Evolutionary conservation across 1,284 basidiomycete genomes (phyloP).

Genomic region (Amylostereum areolatum): DNA sequence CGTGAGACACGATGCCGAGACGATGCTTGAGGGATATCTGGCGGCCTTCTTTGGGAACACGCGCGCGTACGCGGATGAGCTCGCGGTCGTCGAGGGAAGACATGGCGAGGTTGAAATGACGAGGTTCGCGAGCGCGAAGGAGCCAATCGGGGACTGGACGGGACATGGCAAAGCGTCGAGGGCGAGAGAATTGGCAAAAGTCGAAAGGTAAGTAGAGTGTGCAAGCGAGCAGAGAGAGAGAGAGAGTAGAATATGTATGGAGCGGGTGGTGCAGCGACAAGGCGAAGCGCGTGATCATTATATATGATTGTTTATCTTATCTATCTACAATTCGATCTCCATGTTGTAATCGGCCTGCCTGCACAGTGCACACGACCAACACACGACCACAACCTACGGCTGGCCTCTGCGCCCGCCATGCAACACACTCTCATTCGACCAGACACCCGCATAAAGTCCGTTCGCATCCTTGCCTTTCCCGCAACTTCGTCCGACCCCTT

Average conservation of each 20-base stretch:
- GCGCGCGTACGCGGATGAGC: constrained; percentile 26
- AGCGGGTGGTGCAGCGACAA: too few relatives aligned
- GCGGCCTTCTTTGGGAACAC: constrained; percentile 27
- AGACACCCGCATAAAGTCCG: constrained; percentile 51
- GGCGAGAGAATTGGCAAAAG: background rate
- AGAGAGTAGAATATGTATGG: too few relatives aligned
- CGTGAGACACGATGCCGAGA: constrained; percentile 16
- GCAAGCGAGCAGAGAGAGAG: too few relatives aligned
- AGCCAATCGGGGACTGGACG: constrained; percentile 25
- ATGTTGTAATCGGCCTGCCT: too few relatives aligned
- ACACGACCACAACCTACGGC: background rate
- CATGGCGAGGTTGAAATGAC: constrained; percentile 30
- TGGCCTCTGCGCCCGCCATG: constrained; percentile 2
- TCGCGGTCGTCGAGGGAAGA: constrained; percentile 37
- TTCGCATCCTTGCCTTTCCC: constrained; percentile 2
- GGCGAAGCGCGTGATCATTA: too few relatives aligned
- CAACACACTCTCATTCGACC: constrained; percentile 26
- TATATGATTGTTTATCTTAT: too few relatives aligned
- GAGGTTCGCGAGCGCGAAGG: constrained; percentile 20
- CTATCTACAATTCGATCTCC: too few relatives aligned
- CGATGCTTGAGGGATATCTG: constrained; percentile 20
- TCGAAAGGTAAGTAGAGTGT: background rate
- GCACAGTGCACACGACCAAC: too few relatives aligned
- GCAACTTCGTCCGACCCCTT: background rate
- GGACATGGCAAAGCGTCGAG: constrained; percentile 5